Conservation (phyloP, 495 filamentous ascomycete species). For the Hypoxylon fuscum region DNA sequence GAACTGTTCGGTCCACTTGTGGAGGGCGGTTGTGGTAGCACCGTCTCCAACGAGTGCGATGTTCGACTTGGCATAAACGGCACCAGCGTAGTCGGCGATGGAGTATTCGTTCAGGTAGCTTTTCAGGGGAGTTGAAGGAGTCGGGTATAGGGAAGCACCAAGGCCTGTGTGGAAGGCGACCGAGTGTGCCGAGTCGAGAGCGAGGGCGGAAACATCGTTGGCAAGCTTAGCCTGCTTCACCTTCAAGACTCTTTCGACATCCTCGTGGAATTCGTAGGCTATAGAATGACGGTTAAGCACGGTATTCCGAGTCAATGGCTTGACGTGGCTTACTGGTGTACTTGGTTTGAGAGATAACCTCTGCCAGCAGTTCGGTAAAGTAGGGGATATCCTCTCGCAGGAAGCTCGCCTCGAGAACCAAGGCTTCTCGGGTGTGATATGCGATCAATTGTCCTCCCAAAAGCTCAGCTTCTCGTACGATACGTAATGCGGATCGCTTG, state of each 20-base stretch:
- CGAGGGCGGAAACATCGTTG: slow-evolving; percentile 72
- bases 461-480: slow-evolving; percentile 93
- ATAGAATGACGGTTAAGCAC: slow-evolving; percentile 26
- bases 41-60: slow-evolving; percentile 92
- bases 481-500: slow-evolving; percentile 86
- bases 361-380: slow-evolving; percentile 93
- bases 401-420: slow-evolving; percentile 93
- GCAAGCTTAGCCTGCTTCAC: slow-evolving; percentile 73
- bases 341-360: slow-evolving; percentile 87
- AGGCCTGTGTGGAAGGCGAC: slow-evolving; percentile 95
- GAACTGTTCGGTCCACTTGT: slow-evolving; percentile 94
- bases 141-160: slow-evolving; percentile 76
- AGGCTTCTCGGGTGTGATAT: slow-evolving; percentile 89
- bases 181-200: slow-evolving; percentile 84
- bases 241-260: slow-evolving; percentile 77
- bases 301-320: slow-evolving; percentile 35
- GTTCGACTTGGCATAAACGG: slow-evolving; percentile 86
- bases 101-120: slow-evolving; percentile 79
- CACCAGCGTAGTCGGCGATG: slow-evolving; percentile 74
- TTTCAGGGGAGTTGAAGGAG: slow-evolving; percentile 70
- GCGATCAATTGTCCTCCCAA: slow-evolving; percentile 85
- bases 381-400: slow-evolving; percentile 94
- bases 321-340: slow-evolving; percentile 72
- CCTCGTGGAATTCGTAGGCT: slow-evolving; percentile 91
- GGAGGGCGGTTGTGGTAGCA: slow-evolving; percentile 74